Conservation (phyloP, 139 green algal species). For the Diplosphaera chodatii region DNA sequence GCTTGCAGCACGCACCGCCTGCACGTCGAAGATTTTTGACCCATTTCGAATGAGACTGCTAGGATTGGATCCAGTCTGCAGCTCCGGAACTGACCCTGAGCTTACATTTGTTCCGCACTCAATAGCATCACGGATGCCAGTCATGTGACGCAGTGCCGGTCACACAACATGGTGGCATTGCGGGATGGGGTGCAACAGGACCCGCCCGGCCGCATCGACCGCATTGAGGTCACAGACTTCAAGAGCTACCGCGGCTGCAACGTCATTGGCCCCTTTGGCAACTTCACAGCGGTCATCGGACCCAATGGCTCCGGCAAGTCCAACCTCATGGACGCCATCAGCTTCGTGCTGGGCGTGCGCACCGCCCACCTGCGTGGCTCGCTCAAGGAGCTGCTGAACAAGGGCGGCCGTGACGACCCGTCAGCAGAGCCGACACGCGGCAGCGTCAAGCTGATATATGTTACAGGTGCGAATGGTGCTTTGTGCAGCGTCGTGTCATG, state of each 20-base stretch:
- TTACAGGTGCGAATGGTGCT: background rate
- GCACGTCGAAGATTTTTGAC: too few species aligned
- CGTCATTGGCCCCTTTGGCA: conserved; percentile 85
- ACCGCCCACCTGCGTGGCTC: conserved; percentile 67
- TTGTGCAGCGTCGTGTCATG: too few species aligned
- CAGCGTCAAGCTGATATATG: background rate
- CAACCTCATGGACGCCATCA: conserved; percentile 99
- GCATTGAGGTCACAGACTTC: conserved; percentile 85
- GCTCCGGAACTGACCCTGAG: too few species aligned
- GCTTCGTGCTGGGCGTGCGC: conserved; percentile 92
- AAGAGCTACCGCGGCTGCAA: conserved; percentile 88
- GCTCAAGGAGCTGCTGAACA: conserved; percentile 91
- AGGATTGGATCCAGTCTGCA: too few species aligned
- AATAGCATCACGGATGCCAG: too few species aligned
- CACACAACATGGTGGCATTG: background rate
- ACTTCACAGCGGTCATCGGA: conserved; percentile 93
- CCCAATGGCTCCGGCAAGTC: conserved; percentile 93
- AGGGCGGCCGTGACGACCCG: conserved; percentile 1
- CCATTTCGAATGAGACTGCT: too few species aligned
- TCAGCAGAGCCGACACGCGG: background rate
- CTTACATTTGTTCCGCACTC: too few species aligned
- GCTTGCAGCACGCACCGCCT: too few species aligned
- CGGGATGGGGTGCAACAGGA: background rate
- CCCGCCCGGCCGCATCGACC: conserved; percentile 23
- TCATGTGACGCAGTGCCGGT: too few species aligned